Percentiles rank a stretch among this genome's conserved stretches.
Evolutionary conservation across 2,329 filamentous ascomycete genomes (phyloP).

Genomic region (Fusarium begoniae): DNA sequence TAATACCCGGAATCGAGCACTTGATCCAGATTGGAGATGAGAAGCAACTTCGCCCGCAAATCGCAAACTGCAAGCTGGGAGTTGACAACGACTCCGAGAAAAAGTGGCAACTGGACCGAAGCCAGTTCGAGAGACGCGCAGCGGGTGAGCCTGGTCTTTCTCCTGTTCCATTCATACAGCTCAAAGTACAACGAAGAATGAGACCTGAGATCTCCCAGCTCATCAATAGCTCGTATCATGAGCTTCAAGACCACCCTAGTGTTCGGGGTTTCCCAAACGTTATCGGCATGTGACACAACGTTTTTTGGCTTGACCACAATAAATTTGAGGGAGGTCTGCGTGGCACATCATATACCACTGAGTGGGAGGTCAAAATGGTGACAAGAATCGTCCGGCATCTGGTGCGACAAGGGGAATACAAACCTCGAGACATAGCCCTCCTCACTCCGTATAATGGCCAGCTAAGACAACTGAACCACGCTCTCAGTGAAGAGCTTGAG

Average conservation of each 20-base stretch:
- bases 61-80: no score
- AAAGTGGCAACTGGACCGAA: conserved; percentile 51
- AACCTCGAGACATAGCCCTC: neutral
- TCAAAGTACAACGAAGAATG: conserved; percentile 73
- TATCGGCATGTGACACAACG: neutral
- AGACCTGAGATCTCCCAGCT: conserved; percentile 68
- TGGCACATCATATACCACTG: no score
- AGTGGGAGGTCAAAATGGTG: no score
- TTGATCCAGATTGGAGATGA: no score
- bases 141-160: conserved; percentile 34
- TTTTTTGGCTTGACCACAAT: neutral
- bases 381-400: no score
- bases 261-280: neutral
- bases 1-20: no score
- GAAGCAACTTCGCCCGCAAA: no score
- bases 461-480: no score
- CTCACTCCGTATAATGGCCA: neutral
- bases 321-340: no score
- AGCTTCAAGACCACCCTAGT: conserved; percentile 58
- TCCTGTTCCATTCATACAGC: conserved; percentile 44
- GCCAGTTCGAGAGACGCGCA: conserved; percentile 42
- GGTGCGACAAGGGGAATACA: neutral
- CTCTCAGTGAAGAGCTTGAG: neutral
- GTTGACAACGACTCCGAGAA: no score
- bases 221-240: conserved; percentile 67